Conservation (phyloP, 2,329 filamentous ascomycete species). For the Botrytis galanthina region DNA sequence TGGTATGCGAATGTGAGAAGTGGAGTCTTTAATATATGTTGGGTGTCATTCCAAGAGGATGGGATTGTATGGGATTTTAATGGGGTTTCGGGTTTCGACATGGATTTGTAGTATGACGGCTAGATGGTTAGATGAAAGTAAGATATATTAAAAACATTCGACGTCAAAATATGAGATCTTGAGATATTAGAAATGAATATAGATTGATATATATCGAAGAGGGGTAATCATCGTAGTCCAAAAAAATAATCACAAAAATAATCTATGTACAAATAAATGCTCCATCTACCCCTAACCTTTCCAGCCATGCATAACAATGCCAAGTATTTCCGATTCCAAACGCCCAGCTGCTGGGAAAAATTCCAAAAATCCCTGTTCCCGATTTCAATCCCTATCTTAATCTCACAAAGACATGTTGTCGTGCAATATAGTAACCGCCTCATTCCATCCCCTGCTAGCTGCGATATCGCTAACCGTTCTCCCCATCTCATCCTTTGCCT, state of each 20-base stretch:
- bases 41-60: not conserved
- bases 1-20: not conserved
- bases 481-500: conserved; percentile 53
- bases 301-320: not conserved
- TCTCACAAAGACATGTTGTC: conserved; percentile 20
- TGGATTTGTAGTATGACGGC: not conserved
- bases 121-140: not conserved
- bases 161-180: not conserved
- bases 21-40: not conserved
- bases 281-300: not conserved
- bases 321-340: not conserved
- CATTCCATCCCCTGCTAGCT: conserved; percentile 55
- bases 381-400: not conserved
- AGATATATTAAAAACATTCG: not conserved
- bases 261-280: not conserved
- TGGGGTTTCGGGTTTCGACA: not conserved
- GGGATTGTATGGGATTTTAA: not conserved
- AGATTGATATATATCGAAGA: not conserved
- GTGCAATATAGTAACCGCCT: conserved; percentile 43
- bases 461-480: conserved; percentile 58
- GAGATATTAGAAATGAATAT: not conserved
- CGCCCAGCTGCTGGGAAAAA: not conserved
- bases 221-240: not conserved
- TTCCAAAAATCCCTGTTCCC: not conserved
- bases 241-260: not conserved